These are phyloP conservation scores for Inga laurina DNA, from an alignment of 306 rosid species.

Conservation along the genomic window DNA sequence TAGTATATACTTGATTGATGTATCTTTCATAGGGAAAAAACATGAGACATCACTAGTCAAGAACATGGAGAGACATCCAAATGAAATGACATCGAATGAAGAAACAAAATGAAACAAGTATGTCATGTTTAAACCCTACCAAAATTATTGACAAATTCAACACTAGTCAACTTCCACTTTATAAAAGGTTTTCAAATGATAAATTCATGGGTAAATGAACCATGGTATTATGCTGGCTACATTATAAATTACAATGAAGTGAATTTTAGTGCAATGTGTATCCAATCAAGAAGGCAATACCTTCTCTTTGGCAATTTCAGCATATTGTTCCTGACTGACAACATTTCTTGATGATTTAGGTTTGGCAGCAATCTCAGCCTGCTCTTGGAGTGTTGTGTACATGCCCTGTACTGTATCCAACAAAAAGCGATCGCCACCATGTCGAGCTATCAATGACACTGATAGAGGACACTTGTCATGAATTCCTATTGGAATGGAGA, in stretches of 20 bases:
- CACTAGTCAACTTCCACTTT: conserved; percentile 12
- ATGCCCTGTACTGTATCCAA: conserved; percentile 72
- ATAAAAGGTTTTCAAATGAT: not conserved
- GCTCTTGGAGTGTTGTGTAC: conserved; percentile 74
- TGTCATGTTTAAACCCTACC: not conserved
- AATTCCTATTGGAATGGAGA: conserved; percentile 80
- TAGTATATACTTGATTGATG: too few species aligned
- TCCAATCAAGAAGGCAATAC: conserved; percentile 40
- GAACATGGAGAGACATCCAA: not conserved
- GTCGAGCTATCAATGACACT: conserved; percentile 89
- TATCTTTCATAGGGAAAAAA: too few species aligned
- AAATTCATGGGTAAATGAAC: conserved; percentile 4
- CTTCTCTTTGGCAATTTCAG: conserved; percentile 93
- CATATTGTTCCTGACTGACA: conserved; percentile 77
- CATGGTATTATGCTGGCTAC: conserved; percentile 1
- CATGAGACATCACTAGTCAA: not conserved
- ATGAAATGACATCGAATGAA: not conserved
- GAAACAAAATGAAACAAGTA: conserved; percentile 12
- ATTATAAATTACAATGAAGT: conserved; percentile 20
- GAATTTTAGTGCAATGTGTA: conserved; percentile 12
- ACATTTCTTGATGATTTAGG: conserved; percentile 63
- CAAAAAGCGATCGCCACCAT: conserved; percentile 94
- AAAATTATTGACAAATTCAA: conserved; percentile 6
- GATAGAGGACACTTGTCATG: conserved; percentile 77
- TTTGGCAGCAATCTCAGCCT: conserved; percentile 68